These are phyloP conservation scores for Cicer judaicum DNA, from an alignment of 306 rosid genomes.

Conservation along the genomic window DNA sequence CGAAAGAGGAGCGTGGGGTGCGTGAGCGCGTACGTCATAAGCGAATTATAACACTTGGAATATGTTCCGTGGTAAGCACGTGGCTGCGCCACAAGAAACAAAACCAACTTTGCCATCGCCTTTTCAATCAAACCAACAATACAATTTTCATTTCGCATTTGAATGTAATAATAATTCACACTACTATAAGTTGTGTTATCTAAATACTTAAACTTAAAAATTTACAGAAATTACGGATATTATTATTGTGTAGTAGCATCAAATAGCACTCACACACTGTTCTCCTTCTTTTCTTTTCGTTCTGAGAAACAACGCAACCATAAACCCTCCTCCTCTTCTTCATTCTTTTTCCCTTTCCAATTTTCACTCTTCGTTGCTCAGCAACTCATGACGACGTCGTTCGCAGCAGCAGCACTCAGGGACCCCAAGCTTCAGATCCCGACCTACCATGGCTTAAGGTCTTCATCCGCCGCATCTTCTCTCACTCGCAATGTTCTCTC, in stretches of 20 bases:
- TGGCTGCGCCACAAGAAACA: slow-evolving; percentile 34
- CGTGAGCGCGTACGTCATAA: slow-evolving; percentile 36
- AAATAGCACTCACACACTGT: slow-evolving; percentile 3
- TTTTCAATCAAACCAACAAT: background rate
- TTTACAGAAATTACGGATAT: no score
- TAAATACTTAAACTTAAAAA: no score
- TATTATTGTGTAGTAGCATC: background rate
- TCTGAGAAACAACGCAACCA: background rate
- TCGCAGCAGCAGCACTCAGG: slow-evolving; percentile 60
- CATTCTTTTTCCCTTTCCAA: background rate
- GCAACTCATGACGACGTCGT: slow-evolving; percentile 65
- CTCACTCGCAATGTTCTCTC: slow-evolving; percentile 53
- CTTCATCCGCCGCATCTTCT: slow-evolving; percentile 54
- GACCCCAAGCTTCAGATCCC: slow-evolving; percentile 71
- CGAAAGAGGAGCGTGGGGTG: background rate
- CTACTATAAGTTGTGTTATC: background rate
- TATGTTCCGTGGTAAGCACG: slow-evolving; percentile 50
- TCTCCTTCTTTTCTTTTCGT: background rate
- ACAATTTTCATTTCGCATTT: slow-evolving; percentile 4
- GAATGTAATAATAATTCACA: background rate
- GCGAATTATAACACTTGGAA: slow-evolving; percentile 7
- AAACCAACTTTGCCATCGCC: slow-evolving; percentile 16
- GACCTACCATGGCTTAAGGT: slow-evolving; percentile 62
- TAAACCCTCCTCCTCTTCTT: background rate
- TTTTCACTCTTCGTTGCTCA: slow-evolving; percentile 2